phyloP scores from a whole-genome alignment of 352 stramenopile species.

The Phytophthora quininea region DNA sequence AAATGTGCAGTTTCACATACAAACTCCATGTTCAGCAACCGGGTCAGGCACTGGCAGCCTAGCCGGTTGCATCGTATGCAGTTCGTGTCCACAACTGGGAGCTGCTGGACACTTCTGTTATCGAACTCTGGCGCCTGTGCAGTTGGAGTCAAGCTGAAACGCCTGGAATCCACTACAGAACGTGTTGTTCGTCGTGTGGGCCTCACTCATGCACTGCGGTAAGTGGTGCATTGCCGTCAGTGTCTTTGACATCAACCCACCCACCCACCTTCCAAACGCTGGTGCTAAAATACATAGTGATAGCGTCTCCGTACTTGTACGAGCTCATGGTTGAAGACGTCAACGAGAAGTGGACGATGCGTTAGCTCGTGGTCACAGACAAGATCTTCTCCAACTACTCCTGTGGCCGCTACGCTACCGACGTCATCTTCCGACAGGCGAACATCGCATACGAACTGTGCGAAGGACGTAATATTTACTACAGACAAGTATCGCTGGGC shows the following conservation, averaged over 20 bases:
- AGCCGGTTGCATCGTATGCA: no score
- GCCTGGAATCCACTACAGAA: no score
- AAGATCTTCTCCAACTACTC: constrained; percentile 10
- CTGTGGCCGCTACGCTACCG: constrained; percentile 5
- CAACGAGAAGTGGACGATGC: background rate
- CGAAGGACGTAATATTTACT: background rate
- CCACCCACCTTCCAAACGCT: constrained; percentile 2
- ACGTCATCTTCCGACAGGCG: constrained; percentile 14
- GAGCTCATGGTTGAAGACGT: background rate
- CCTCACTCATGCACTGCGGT: background rate
- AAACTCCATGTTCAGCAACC: no score
- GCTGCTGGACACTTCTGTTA: no score
- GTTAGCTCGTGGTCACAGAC: background rate
- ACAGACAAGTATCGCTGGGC: constrained; percentile 20
- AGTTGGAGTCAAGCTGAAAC: no score
- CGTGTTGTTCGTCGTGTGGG: constrained; percentile 6
- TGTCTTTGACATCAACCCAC: constrained; percentile 10
- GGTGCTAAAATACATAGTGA: constrained; percentile 4
- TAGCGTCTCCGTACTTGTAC: constrained; percentile 8
- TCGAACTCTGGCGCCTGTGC: no score
- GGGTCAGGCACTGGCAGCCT: no score
- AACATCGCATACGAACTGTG: constrained; percentile 11
- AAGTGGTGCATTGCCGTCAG: constrained; percentile 12
- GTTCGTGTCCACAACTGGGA: no score
- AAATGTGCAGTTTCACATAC: no score